A percentile compares a stretch with the other conserved stretches of the same genome.
Conservation (phyloP, 2,329 filamentous ascomycete genomes). For the Metarhizium humberi region DNA sequence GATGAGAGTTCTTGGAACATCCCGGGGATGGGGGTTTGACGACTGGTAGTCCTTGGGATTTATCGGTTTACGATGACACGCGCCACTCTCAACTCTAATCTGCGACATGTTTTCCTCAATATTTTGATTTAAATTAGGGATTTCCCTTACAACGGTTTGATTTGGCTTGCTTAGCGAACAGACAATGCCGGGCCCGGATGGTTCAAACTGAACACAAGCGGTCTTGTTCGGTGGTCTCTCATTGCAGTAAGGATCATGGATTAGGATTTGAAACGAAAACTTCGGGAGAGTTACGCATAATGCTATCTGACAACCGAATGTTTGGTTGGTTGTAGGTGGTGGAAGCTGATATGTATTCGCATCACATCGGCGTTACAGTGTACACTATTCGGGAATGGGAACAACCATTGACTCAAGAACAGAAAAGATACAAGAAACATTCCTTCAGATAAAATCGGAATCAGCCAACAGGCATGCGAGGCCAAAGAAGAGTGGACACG, state of each 20-base stretch:
- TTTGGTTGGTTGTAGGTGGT: slow-evolving; percentile 5
- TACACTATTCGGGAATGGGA: slow-evolving; percentile 18
- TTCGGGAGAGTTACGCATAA: neutral
- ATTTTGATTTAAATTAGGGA: slow-evolving; percentile 1
- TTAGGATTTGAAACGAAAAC: neutral
- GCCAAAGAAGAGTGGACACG: neutral
- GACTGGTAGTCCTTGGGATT: neutral
- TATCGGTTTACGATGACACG: neutral
- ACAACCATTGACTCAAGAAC: neutral
- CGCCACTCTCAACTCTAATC: neutral
- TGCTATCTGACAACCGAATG: neutral
- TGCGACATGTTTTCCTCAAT: slow-evolving; percentile 11
- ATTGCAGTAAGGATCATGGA: neutral
- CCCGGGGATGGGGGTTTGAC: neutral
- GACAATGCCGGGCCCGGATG: neutral
- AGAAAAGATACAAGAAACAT: neutral
- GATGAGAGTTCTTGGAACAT: neutral
- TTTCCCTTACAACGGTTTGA: neutral
- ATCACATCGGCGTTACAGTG: slow-evolving; percentile 25
- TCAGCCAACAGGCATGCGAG: neutral
- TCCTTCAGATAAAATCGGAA: neutral
- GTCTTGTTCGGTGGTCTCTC: neutral
- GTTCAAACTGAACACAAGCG: neutral
- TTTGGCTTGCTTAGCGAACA: neutral
- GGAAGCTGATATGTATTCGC: slow-evolving; percentile 13